These are phyloP conservation scores for Trebouxia gelatinosa DNA, from an alignment of 163 green algal species.

Conservation along the genomic window DNA sequence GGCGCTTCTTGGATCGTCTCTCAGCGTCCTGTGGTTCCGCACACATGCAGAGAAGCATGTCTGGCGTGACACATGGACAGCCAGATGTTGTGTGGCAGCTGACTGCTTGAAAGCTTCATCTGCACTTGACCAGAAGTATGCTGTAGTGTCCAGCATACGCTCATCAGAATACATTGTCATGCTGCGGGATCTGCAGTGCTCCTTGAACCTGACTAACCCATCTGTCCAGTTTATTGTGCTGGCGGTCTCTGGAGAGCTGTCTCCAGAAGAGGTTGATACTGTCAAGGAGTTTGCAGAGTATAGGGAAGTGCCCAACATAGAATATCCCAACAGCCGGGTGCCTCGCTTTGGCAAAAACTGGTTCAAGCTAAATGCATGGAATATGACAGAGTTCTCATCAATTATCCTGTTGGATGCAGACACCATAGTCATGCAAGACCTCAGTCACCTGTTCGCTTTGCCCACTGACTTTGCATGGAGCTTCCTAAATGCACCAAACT, in stretches of 20 bases:
- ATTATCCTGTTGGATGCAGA: background rate
- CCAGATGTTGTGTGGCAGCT: no score
- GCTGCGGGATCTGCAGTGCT: conserved; percentile 7
- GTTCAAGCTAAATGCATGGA: conserved; percentile 13
- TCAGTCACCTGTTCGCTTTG: background rate
- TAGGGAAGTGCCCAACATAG: background rate
- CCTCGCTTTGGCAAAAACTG: conserved; percentile 5
- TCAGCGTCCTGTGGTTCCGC: no score
- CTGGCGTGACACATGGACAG: no score
- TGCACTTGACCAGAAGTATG: no score
- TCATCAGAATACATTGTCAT: background rate
- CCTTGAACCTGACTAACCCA: conserved; percentile 3
- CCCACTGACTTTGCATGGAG: conserved; percentile 20
- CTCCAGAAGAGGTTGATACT: background rate
- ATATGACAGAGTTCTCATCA: background rate
- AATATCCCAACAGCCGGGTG: background rate
- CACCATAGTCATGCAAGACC: background rate
- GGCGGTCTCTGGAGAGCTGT: conserved; percentile 6
- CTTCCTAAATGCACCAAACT: background rate
- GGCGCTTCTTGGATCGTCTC: no score
- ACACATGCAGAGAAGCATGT: no score
- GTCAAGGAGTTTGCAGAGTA: background rate
- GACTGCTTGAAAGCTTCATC: no score
- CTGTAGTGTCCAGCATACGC: background rate
- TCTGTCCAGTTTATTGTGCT: conserved; percentile 13